Evolutionary conservation across 2,329 filamentous ascomycete genomes (phyloP).

Genomic region (Dothiorella sarmentorum): DNA sequence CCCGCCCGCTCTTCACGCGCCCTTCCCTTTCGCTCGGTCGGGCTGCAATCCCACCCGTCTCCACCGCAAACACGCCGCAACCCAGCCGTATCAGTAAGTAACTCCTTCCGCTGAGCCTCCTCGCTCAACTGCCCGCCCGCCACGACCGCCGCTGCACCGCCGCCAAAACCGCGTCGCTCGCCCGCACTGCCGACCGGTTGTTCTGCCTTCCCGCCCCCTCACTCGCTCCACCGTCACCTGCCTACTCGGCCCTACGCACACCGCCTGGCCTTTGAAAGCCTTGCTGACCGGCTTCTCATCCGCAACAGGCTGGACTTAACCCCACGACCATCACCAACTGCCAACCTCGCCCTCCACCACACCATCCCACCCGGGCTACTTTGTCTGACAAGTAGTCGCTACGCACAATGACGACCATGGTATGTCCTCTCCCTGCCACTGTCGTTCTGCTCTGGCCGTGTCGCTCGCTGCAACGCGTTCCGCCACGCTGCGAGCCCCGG

Average conservation of each 20-base stretch:
- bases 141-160: constrained; percentile 2
- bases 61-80: constrained; percentile 15
- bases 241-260: constrained; percentile 38
- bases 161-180: constrained; percentile 18
- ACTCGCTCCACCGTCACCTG: constrained; percentile 24
- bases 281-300: constrained; percentile 37
- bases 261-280: constrained; percentile 42
- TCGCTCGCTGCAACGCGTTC: not conserved
- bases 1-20: not conserved
- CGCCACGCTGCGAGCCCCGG: constrained; percentile 16
- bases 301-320: constrained; percentile 37
- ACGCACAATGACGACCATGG: constrained; percentile 61
- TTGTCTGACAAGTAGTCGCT: constrained; percentile 17
- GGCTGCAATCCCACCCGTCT: constrained; percentile 16
- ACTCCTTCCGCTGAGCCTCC: constrained; percentile 23
- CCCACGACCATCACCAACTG: constrained; percentile 25
- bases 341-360: constrained; percentile 23
- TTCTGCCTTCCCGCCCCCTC: constrained; percentile 19
- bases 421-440: constrained; percentile 42
- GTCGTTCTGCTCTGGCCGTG: constrained; percentile 25
- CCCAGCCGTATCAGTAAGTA: constrained; percentile 3
- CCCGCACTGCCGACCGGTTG: not conserved
- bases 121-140: constrained; percentile 17
- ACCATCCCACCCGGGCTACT: constrained; percentile 9
- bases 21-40: constrained; percentile 9